Evolutionary conservation across 2,329 filamentous ascomycete species (phyloP), one percentile per base, ranked within the genome.

Genomic region (Cladosporium sp.): DNA sequence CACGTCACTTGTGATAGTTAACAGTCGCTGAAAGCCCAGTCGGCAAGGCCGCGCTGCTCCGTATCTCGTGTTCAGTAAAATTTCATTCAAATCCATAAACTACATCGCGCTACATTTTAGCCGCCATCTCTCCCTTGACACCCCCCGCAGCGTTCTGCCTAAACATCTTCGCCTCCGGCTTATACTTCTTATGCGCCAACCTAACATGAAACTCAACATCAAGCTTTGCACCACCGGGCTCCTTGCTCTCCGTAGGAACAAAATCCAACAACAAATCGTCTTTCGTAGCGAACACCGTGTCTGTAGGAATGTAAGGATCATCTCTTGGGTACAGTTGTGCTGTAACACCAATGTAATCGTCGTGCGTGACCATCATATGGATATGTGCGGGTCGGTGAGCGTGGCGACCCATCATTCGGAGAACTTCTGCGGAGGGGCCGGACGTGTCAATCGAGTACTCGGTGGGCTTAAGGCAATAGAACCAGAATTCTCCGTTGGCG

Each of bases 351-450:
- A 74, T 75, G 67, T 77, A 79, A 56, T 73, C 70, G 54, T 74
- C 73, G 56, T 75, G 73, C 30, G 71, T 76, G 61, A 73, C 68
- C 70, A 78, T 79, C 27, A 79, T 63, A 62, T 80, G 77, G 54
- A 79, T 78, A 61, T 80, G 77, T 32, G 80, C 82, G n/a, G 82
- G 82, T 30, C 82, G 66, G 60, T 74, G 80, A 2, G 80, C 79
- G 66, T 84, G 80, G 54, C 82, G 71, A 55, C 85, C 82, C 59
- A 85, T 68, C 11, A 82, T 61, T 48, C 79, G 60, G 36, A 85
- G 63, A 3, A 85, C 61, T 58, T 78, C 78, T 2, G 81, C 81
- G 2, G 75, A 78, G 2, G 81, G 80, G 0, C 60, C 79, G 64
- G 84, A 80, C 54, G 70, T 70, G 0, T 79, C 78, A 41, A 80